Evolutionary conservation across 257 asterid species (phyloP).

Genomic region (Nicotiana undulata): DNA sequence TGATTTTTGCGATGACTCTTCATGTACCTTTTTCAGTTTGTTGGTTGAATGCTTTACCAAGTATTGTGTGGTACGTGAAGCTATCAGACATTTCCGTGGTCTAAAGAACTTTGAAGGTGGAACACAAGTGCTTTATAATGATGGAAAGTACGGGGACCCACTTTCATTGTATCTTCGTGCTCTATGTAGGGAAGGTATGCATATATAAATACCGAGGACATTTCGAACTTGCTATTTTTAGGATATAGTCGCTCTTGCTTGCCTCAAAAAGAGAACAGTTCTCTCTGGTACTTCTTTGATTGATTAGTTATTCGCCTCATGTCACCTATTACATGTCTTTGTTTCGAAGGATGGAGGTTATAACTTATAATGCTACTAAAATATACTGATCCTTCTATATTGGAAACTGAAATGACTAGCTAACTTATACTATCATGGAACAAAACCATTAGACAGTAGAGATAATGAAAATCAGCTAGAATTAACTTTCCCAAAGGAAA

Average conservation of each 20-base stretch:
- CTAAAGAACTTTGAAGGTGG: slow-evolving; percentile 79
- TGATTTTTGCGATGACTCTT: neutral
- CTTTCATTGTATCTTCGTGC: slow-evolving; percentile 95
- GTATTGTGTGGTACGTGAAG: slow-evolving; percentile 88
- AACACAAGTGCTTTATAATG: slow-evolving; percentile 50
- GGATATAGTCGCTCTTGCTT: neutral
- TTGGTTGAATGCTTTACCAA: slow-evolving; percentile 96
- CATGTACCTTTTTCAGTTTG: slow-evolving; percentile 43
- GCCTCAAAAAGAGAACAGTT: neutral
- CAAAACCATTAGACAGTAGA: neutral
- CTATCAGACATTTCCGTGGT: slow-evolving; percentile 94
- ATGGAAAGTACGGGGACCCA: slow-evolving; percentile 92
- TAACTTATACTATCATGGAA: neutral
- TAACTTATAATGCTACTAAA: neutral
- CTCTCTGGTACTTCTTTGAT: neutral
- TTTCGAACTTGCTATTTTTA: neutral
- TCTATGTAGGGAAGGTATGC: slow-evolving; percentile 86
- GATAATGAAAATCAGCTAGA: neutral
- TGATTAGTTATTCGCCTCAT: neutral
- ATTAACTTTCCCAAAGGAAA: neutral
- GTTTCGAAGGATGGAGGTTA: neutral
- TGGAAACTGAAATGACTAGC: neutral
- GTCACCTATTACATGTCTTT: neutral
- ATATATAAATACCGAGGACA: neutral
- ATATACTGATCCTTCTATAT: neutral